Conservation (phyloP, 225 moss, liverwort and hornwort genomes). For the Lunularia cruciata region DNA sequence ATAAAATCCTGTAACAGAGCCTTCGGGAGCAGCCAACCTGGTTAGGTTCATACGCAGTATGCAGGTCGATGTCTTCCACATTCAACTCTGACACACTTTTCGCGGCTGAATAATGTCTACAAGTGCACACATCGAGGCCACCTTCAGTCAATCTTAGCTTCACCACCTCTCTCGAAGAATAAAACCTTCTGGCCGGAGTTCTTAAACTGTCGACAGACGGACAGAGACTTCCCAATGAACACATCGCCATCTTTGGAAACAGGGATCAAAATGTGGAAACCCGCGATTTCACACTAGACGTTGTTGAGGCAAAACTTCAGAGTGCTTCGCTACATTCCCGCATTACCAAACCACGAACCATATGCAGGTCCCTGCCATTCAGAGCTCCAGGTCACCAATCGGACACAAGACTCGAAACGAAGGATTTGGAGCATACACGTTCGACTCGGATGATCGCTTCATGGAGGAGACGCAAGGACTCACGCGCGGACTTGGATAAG, state of each 20-base stretch:
- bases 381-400: no score
- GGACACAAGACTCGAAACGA: no score
- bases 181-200: neutral
- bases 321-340: no score
- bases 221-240: neutral
- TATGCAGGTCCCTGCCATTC: no score
- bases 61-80: neutral
- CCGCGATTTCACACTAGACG: no score
- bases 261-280: no score
- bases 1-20: neutral
- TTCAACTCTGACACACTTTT: neutral
- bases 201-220: neutral
- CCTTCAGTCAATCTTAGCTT: neutral
- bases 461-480: no score
- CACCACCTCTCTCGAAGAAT: neutral
- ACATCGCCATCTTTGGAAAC: constrained; percentile 7
- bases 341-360: no score
- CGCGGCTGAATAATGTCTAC: neutral
- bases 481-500: no score
- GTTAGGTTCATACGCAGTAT: neutral
- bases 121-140: neutral
- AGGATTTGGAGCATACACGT: no score
- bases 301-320: no score
- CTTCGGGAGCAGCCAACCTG: constrained; percentile 10
- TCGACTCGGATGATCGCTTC: no score